These are phyloP conservation scores for Symbiodinium natans DNA, from an alignment of 73 alveolate species.

Conservation along the genomic window DNA sequence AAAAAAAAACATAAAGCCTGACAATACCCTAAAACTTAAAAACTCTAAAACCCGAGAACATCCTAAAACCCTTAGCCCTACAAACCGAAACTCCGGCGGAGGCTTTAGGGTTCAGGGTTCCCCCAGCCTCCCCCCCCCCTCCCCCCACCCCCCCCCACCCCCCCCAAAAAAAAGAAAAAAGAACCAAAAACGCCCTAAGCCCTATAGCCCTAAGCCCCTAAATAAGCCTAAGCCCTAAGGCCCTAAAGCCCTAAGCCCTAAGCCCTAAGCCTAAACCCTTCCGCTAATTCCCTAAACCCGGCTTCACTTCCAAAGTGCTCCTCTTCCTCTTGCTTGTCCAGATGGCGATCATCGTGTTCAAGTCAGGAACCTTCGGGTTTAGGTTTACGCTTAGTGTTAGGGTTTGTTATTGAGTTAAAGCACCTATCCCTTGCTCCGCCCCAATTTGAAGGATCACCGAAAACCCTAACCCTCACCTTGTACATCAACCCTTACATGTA, in stretches of 20 bases:
- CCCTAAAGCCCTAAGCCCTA: neutral
- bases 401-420: too few relatives aligned
- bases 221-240: too few relatives aligned
- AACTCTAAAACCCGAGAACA: neutral
- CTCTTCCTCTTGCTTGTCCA: constrained; percentile 60
- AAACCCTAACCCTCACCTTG: too few relatives aligned
- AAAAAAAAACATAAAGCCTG: neutral
- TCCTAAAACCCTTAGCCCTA: neutral
- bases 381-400: too few relatives aligned
- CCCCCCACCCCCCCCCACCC: neutral
- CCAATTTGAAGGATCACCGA: too few relatives aligned
- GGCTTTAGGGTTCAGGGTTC: too few relatives aligned
- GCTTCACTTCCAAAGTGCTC: neutral
- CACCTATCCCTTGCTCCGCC: too few relatives aligned
- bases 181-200: too few relatives aligned
- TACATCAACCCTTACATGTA: too few relatives aligned
- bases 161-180: too few relatives aligned
- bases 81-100: neutral
- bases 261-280: neutral
- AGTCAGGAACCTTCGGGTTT: constrained; percentile 44
- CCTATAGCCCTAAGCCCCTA: too few relatives aligned
- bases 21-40: neutral
- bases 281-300: neutral
- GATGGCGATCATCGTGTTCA: constrained; percentile 61
- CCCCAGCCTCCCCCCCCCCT: too few relatives aligned